Evolutionary conservation across 345 rosid species (phyloP), one percentile per base, ranked within the genome.

Genomic region (Diplotaxis tenuifolia): DNA sequence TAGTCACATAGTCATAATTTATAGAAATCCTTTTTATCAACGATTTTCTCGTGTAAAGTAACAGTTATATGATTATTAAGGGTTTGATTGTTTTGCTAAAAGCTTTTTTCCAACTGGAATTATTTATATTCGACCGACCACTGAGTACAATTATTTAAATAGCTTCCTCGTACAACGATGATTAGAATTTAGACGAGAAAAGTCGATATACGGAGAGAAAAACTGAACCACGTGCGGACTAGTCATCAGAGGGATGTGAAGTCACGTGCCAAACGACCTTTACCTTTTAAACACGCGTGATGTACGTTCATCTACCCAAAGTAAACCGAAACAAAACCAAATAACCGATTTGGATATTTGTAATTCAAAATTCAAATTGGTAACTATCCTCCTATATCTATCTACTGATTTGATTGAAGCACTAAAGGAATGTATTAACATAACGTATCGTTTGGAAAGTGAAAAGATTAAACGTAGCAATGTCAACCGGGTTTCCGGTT

Each of bases 181-280:
- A 54, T 75, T 67, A 75, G 25, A 49, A 52, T 42, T 38, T 38
- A 53, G 74, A 75, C 29, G 50, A 19, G 14, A 7, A 21, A n/a
- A 62, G 65, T 69, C 74, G 55, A 75, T 61, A 52, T 28, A 62
- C 16, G 19, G 61, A 42, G 50, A 36, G 5, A 19, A 18, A n/a
- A 20, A 58, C 7, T 7, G 65, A 61, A 54, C 52, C 70, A 68
- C 74, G 74, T 68, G 79, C 65, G 49, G 11, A 27, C 50, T n/a
- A 45, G n/a, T 66, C 60, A 50, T 59, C 6, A 31, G 16, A 25
- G 25, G 47, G 50, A 60, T 27, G 50, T 5, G 21, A 56, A 57
- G 57, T 71, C 76, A 77, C 76, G 80, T 77, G 80, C 16, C 28
- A 34, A 70, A 62, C 62, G 67, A 76, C 55, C 55, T 23, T 63